phyloP scores from a whole-genome alignment of 2,329 filamentous ascomycete species.

The Byssothecium circinans region DNA sequence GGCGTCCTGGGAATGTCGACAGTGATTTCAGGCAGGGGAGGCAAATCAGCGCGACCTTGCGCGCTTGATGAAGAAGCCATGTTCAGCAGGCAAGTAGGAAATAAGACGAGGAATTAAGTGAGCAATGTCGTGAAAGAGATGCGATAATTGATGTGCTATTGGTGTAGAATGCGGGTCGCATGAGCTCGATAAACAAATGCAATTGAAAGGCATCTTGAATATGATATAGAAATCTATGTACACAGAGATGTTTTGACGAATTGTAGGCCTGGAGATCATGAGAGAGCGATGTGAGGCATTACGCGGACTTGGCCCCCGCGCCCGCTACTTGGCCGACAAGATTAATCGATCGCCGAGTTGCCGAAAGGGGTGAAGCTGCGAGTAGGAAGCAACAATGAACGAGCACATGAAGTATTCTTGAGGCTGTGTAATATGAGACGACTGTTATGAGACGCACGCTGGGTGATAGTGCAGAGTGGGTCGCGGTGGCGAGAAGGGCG shows the following conservation, averaged over 20 bases:
- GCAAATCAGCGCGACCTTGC: conserved; percentile 20
- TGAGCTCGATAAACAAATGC: too few relatives aligned
- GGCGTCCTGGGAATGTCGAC: conserved; percentile 28
- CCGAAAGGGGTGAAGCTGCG: neutral
- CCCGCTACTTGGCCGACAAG: conserved; percentile 17
- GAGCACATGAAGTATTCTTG: conserved; percentile 8
- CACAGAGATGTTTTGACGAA: conserved; percentile 7
- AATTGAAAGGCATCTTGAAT: conserved; percentile 11
- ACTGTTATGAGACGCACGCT: conserved; percentile 7
- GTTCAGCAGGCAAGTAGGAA: conserved; percentile 18
- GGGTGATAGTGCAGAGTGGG: conserved; percentile 5
- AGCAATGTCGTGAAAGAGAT: neutral
- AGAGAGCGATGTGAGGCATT: neutral
- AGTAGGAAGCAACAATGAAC: neutral
- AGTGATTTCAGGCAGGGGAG: conserved; percentile 27
- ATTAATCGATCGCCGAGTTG: neutral
- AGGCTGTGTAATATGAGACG: conserved; percentile 22
- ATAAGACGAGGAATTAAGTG: conserved; percentile 11
- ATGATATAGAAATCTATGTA: conserved; percentile 14
- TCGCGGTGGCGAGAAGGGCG: conserved; percentile 5
- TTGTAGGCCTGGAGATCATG: conserved; percentile 9
- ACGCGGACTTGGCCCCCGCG: conserved; percentile 17
- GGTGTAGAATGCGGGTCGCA: neutral
- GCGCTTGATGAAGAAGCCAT: conserved; percentile 23
- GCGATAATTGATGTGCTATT: neutral